Percentiles rank a stretch among this genome's conserved stretches.
These are phyloP conservation scores for Passiflora organensis DNA, from an alignment of 345 rosid species.

Conservation along the genomic window DNA sequence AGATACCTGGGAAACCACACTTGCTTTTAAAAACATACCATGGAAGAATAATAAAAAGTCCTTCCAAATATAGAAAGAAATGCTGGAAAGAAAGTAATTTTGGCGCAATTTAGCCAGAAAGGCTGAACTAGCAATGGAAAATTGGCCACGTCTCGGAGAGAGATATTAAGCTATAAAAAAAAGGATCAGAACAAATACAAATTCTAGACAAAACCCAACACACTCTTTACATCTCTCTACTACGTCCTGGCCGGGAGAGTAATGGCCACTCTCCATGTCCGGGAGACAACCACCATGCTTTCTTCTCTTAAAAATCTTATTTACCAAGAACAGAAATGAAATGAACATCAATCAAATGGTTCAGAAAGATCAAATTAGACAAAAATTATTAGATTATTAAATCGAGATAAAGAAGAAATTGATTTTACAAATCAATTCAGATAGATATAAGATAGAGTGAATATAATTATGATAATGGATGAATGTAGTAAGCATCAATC, in stretches of 20 bases:
- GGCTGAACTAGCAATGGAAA: slow-evolving; percentile 17
- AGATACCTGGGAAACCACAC: too few species aligned
- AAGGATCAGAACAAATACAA: neutral
- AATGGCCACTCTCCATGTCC: neutral
- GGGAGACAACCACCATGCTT: too few species aligned
- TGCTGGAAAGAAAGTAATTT: neutral
- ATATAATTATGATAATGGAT: too few species aligned
- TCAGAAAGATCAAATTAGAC: too few species aligned
- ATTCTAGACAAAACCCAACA: slow-evolving; percentile 1
- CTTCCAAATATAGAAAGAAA: neutral
- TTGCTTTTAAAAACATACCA: neutral
- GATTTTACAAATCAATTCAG: too few species aligned
- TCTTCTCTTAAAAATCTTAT: too few species aligned
- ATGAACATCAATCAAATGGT: too few species aligned
- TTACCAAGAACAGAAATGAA: too few species aligned
- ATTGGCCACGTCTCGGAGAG: slow-evolving; percentile 25
- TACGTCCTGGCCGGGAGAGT: slow-evolving; percentile 2
- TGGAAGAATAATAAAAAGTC: neutral
- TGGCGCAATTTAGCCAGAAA: slow-evolving; percentile 12
- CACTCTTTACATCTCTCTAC: neutral
- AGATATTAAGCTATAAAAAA: neutral
- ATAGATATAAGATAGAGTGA: too few species aligned
- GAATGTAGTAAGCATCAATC: too few species aligned
- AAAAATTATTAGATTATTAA: too few species aligned
- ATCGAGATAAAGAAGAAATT: too few species aligned